Evolutionary conservation across 495 filamentous ascomycete species (phyloP).

Genomic region (Tuber aestivum): DNA sequence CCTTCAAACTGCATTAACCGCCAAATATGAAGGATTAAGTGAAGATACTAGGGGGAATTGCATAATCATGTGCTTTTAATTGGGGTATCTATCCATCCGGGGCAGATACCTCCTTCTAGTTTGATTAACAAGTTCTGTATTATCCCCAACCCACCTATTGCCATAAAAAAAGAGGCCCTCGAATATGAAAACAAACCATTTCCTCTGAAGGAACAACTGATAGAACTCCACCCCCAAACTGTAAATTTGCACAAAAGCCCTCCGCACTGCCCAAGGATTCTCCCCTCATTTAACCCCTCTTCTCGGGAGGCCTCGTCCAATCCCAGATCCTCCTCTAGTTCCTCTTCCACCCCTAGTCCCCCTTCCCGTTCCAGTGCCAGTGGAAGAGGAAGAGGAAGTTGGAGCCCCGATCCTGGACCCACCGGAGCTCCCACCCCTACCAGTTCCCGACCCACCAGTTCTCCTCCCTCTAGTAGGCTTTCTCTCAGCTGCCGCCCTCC

Average conservation of each 20-base stretch:
- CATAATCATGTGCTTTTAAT: neutral
- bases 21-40: neutral
- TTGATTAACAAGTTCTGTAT: neutral
- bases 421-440: conserved; percentile 50
- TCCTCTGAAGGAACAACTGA: neutral
- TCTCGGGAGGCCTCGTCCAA: conserved; percentile 46
- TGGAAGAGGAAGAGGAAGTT: conserved; percentile 28
- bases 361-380: conserved; percentile 24
- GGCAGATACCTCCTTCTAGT: neutral
- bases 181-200: neutral
- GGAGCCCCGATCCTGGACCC: conserved; percentile 39
- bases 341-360: conserved; percentile 35
- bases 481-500: conserved; percentile 44
- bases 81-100: neutral
- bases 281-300: conserved; percentile 38
- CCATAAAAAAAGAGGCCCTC: neutral
- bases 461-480: conserved; percentile 43
- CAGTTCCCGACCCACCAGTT: conserved; percentile 44
- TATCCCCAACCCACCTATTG: neutral
- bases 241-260: neutral
- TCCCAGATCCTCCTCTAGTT: conserved; percentile 44
- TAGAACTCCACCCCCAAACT: conserved; percentile 1
- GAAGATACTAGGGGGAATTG: neutral
- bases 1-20: neutral
- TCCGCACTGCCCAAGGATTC: neutral